Evolutionary conservation across 2,329 filamentous ascomycete species (phyloP).

Genomic region (Aureobasidium sp.): DNA sequence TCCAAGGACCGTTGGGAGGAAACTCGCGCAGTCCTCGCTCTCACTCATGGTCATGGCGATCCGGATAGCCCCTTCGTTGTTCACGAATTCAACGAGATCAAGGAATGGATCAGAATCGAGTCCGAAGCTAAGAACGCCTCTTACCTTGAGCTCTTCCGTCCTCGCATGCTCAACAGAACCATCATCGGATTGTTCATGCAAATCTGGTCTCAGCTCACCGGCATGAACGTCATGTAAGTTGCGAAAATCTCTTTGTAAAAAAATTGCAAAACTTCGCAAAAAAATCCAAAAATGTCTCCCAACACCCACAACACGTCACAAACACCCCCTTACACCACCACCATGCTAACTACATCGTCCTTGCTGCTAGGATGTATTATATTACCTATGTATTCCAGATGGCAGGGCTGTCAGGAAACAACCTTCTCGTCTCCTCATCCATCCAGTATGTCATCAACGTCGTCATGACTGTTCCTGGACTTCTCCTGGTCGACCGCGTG

Average conservation of each 20-base stretch:
- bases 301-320: neutral
- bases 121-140: constrained; percentile 60
- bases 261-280: too few relatives aligned
- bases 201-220: constrained; percentile 69
- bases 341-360: neutral
- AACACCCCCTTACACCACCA: neutral
- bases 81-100: constrained; percentile 65
- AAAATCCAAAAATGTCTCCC: neutral
- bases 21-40: constrained; percentile 33
- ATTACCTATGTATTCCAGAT: constrained; percentile 61
- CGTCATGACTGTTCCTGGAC: constrained; percentile 65
- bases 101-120: constrained; percentile 64
- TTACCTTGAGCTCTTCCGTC: constrained; percentile 65
- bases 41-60: constrained; percentile 36
- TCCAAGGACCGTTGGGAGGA: constrained; percentile 41
- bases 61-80: constrained; percentile 49
- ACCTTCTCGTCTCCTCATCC: constrained; percentile 57
- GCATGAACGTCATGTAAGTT: constrained; percentile 64
- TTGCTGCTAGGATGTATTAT: constrained; percentile 17
- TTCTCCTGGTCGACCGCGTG: constrained; percentile 56
- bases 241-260: too few relatives aligned
- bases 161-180: constrained; percentile 67
- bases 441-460: constrained; percentile 79
- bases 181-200: constrained; percentile 66
- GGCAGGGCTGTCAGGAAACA: constrained; percentile 52